A percentile compares a stretch with the other conserved stretches of the same genome.
phyloP scores from a whole-genome alignment of 129 eudicot genomes.

The Ambrosia trifida region DNA sequence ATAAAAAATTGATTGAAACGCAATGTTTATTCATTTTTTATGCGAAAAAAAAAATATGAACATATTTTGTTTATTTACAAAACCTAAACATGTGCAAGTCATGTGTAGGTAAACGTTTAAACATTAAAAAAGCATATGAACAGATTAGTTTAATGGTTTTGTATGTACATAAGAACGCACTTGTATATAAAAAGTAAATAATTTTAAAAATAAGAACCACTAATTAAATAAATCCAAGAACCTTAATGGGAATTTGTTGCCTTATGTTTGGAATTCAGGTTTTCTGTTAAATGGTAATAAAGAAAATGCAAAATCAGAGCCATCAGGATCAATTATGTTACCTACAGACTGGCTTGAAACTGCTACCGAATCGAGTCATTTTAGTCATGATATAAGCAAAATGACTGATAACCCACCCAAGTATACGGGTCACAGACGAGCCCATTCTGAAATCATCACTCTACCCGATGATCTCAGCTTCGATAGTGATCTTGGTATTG shows the following conservation, averaged over 20 bases:
- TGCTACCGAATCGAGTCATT: constrained; percentile 38
- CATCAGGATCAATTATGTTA: constrained; percentile 33
- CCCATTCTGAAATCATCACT: constrained; percentile 75
- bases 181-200: no score
- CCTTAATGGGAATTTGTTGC: constrained; percentile 36
- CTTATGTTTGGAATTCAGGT: constrained; percentile 41
- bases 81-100: no score
- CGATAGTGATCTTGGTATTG: constrained; percentile 77
- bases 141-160: no score
- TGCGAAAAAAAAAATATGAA: no score
- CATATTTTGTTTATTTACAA: no score
- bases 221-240: constrained; percentile 9
- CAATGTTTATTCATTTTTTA: no score
- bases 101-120: no score
- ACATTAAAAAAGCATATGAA: no score
- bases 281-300: constrained; percentile 35
- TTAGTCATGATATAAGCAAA: constrained; percentile 60
- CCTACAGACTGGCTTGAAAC: constrained; percentile 39
- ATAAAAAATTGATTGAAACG: no score
- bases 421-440: constrained; percentile 72
- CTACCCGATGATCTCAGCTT: constrained; percentile 85
- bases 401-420: constrained; percentile 84
- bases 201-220: no score
- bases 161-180: no score
- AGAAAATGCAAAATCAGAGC: constrained; percentile 38